Evolutionary conservation across 208 protist genomes (phyloP), one percentile per base, ranked within the genome.

Genomic region (Wallacemonas collosoma): DNA sequence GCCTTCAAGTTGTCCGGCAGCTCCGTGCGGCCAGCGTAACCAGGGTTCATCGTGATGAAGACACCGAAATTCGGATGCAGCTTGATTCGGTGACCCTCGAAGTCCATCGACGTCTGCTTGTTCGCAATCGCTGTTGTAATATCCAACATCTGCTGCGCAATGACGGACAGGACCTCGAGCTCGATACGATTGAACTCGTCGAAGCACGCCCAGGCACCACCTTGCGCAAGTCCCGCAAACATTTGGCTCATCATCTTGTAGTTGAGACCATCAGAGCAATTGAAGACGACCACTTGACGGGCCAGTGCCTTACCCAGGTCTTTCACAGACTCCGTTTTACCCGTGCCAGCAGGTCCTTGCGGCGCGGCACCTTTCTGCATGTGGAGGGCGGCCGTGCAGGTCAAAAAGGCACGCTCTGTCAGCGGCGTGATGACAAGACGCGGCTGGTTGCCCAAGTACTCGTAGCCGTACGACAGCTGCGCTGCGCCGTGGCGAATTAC

Each of bases 41-140:
- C 98, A 36, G 98, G 98, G 76, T 99, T 99, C 98, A 99, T 99
- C 43, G 97, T 99, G 80, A 99, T 97, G 82, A 98, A 99, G 17
- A 98, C 94, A 74, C 96, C 95, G 76, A 98, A 97, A 76, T 97
- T 95, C 41, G 74, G 81, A 80, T 95, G 90, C 58, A 98, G 80
- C 70, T 90, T 91, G 73, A 98, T 98, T 40, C 78, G 79, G 71
- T 96, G 88, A 15, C 97, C 98, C 77, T 98, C 92, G 66, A 99
- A 98, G 36, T 81, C 54, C 81, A 98, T 98, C 9, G 72, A 80
- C 5, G 78, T 72, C 68, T 91, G 79, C 56, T 85, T 81, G 64
- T 88, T 82, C 9, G 86, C 77, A 54, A 98, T 92, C 53, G 93
- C 94, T 39, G 94, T 98, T 40, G 93, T 96, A 61, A 98, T 97